Base-by-base conservation (phyloP, 495 filamentous ascomycete genomes). In the Geopyxis carbonaria region DNA sequence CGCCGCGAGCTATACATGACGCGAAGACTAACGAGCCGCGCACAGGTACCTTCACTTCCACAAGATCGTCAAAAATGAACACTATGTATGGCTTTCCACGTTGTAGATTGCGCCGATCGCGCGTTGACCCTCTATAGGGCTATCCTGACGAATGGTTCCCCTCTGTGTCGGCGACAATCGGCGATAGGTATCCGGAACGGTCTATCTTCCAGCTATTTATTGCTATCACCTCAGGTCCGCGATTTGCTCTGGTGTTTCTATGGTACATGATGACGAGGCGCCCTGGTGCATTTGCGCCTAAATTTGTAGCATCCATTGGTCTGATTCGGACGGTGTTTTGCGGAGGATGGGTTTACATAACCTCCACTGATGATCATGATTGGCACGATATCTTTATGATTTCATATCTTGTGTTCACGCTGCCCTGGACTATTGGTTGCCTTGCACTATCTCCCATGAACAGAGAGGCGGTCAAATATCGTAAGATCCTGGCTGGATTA, bases 301-400 rank as follows among this genome's bases (percentile, higher is more conserved):
- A 89, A 57, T 70, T 86, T 43, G 67, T 95, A 34, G 79, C 79
- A 11, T 69, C 73, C 14, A 71, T 77, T 18, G 91, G 91, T 34
- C 25, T 94, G 31, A 80, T 93, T 52, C 72, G 91, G 45, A 93
- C 87, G 3, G 59, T 99, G 42, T 91, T 85, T 2, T 99, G 91
- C 53, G 91, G 87, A 37, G 91, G 91, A 25, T 99, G 91, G 91
- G 94, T 92, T 24, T 99, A 95, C 57, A 77, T 99, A 35, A 99
- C 91, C 15, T 94, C 86, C 27, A 95, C 91, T 7, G 91, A 99
- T 59, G 84, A 95, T 57, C 91, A 99, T 59, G 73, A 87, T 57
- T 94, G 84, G 85, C 91, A 99, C 55, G 91, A 99, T 58, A 89
- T 94, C 38, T 87, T 95, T 61, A 99, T 99, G 91, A 92, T 99